A percentile compares a stretch with the other conserved stretches of the same genome.
These are phyloP conservation scores for Lenwebbia sp. DNA, from an alignment of 345 rosid species.

Conservation along the genomic window DNA sequence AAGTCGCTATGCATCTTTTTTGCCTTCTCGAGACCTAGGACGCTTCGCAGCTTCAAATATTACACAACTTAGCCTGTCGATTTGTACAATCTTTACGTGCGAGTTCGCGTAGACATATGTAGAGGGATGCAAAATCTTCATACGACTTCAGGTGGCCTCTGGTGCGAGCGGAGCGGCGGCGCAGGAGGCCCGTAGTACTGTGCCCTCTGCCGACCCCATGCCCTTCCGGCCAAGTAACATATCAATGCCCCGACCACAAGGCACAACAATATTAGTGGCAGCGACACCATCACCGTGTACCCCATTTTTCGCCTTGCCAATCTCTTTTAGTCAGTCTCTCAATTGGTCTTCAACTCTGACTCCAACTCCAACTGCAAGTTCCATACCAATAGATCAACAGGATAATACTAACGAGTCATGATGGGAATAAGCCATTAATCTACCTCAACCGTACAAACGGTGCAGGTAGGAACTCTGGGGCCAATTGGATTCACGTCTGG, in stretches of 20 bases:
- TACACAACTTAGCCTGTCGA: not conserved
- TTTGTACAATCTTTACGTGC: not conserved
- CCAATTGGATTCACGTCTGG: too few species aligned
- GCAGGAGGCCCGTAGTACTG: not conserved
- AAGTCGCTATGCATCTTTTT: not conserved
- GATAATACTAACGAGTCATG: not conserved
- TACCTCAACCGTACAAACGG: not conserved
- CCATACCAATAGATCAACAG: not conserved
- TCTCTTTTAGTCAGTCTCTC: not conserved
- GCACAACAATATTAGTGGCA: not conserved
- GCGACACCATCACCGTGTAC: not conserved
- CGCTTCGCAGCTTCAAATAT: not conserved
- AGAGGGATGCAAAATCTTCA: not conserved
- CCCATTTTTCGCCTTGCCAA: not conserved
- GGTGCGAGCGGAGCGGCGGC: not conserved
- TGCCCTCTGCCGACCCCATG: not conserved
- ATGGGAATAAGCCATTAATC: not conserved
- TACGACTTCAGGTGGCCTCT: not conserved
- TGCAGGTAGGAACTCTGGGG: not conserved
- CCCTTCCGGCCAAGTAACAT: not conserved
- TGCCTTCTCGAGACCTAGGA: not conserved
- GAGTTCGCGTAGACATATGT: not conserved
- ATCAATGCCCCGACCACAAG: not conserved
- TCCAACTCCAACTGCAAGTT: not conserved
- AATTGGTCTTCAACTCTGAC: not conserved